These are phyloP conservation scores for Myxozyma geophila DNA, from an alignment of 805 yeast species.

Conservation along the genomic window DNA sequence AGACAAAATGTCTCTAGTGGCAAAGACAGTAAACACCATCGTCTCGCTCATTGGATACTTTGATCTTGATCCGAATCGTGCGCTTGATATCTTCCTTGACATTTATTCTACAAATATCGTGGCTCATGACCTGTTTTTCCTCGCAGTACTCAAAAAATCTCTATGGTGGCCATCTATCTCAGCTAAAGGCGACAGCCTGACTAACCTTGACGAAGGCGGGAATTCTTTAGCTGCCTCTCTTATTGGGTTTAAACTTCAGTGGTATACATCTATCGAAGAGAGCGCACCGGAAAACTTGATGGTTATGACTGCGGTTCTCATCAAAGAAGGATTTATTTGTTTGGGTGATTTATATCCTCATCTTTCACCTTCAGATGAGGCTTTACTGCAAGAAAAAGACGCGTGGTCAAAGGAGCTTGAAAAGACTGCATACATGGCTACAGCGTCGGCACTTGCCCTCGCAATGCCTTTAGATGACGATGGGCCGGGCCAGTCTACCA, in stretches of 20 bases:
- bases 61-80: conserved; percentile 71
- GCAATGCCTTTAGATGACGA: conserved; percentile 83
- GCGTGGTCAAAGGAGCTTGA: conserved; percentile 55
- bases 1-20: conserved; percentile 41
- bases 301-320: conserved; percentile 57
- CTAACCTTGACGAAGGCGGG: conserved; percentile 53
- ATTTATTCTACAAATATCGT: conserved; percentile 54
- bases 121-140: conserved; percentile 51
- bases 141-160: conserved; percentile 57
- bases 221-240: conserved; percentile 59
- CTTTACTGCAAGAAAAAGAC: conserved; percentile 52
- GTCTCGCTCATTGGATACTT: conserved; percentile 72
- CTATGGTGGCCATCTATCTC: conserved; percentile 67
- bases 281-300: conserved; percentile 52
- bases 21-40: conserved; percentile 53
- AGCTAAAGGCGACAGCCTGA: conserved; percentile 4
- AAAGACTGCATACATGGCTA: conserved; percentile 62
- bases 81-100: conserved; percentile 65
- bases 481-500: conserved; percentile 43
- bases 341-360: conserved; percentile 64
- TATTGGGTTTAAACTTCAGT: conserved; percentile 53
- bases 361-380: conserved; percentile 58
- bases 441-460: conserved; percentile 78
- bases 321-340: conserved; percentile 68
- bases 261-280: conserved; percentile 42